phyloP scores from a whole-genome alignment of 345 rosid species.

The Streptanthus diversifolius region DNA sequence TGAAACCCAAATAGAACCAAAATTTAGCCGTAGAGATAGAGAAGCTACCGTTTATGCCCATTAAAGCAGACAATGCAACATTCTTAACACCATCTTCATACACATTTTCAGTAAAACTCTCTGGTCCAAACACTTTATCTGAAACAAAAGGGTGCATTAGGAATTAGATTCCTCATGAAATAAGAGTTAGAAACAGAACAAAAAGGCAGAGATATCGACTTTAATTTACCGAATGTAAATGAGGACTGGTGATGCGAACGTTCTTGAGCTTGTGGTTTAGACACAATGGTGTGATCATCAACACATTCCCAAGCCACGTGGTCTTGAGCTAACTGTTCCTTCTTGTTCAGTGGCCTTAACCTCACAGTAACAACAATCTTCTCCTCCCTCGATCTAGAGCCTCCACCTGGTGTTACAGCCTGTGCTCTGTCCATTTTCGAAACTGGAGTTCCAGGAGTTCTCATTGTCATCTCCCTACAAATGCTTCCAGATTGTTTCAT shows the following conservation, averaged over 20 bases:
- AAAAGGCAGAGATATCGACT: neutral
- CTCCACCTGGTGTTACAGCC: constrained; percentile 65
- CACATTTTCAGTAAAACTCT: constrained; percentile 65
- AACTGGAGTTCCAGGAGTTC: constrained; percentile 83
- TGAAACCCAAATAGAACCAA: neutral
- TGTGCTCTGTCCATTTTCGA: constrained; percentile 73
- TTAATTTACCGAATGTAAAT: constrained; percentile 72
- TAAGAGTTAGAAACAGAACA: constrained; percentile 10
- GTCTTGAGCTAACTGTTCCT: constrained; percentile 81
- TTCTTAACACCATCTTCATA: constrained; percentile 97
- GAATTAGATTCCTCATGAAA: neutral
- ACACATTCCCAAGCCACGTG: constrained; percentile 93
- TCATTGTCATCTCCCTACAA: constrained; percentile 40
- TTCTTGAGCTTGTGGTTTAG: constrained; percentile 70
- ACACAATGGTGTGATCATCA: constrained; percentile 77
- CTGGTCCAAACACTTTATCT: constrained; percentile 96
- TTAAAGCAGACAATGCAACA: constrained; percentile 93
- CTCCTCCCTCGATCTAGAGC: constrained; percentile 79
- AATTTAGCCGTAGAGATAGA: neutral
- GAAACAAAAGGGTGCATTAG: constrained; percentile 21
- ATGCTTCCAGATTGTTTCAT: neutral
- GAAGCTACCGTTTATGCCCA: constrained; percentile 83
- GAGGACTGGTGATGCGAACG: constrained; percentile 70
- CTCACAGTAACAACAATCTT: constrained; percentile 95
- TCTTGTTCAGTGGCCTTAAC: constrained; percentile 85